Percentiles rank a stretch among this genome's conserved stretches.
These are phyloP conservation scores for Dactylonectria macrodidyma DNA, from an alignment of 2,329 filamentous ascomycete species.

Conservation along the genomic window DNA sequence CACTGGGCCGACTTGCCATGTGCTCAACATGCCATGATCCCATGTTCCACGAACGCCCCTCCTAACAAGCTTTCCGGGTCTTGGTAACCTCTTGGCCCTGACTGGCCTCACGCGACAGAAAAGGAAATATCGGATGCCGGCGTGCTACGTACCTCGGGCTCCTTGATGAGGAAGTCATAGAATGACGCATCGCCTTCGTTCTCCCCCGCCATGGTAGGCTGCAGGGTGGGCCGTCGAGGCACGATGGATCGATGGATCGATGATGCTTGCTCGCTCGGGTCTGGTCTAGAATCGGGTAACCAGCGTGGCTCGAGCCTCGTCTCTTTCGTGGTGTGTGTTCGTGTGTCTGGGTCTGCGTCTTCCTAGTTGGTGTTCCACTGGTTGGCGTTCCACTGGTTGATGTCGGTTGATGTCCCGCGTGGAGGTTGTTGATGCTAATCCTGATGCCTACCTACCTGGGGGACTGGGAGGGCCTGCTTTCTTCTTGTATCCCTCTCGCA, in stretches of 20 bases:
- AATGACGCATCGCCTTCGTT: conserved; percentile 45
- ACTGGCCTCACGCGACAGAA: conserved; percentile 28
- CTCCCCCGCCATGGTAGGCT: conserved; percentile 43
- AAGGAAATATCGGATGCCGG: conserved; percentile 19
- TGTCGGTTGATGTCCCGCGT: conserved; percentile 5
- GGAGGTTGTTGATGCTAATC: conserved; percentile 14
- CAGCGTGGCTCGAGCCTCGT: conserved; percentile 11
- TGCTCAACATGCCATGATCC: conserved; percentile 21
- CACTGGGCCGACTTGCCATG: conserved; percentile 29
- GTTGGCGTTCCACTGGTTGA: conserved; percentile 8
- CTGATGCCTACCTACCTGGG: background rate
- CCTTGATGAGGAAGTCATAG: conserved; percentile 50
- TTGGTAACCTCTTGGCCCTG: background rate
- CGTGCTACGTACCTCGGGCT: conserved; percentile 45
- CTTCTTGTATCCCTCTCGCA: conserved; percentile 20
- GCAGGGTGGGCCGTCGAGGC: conserved; percentile 8
- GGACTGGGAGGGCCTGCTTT: conserved; percentile 14
- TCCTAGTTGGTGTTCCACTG: conserved; percentile 6
- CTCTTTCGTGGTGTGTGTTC: conserved; percentile 17
- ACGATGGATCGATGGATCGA: background rate
- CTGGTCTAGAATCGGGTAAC: background rate
- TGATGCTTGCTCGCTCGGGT: conserved; percentile 25
- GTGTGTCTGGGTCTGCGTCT: conserved; percentile 9
- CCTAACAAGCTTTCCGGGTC: conserved; percentile 20
- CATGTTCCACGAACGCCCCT: conserved; percentile 15